phyloP scores from a whole-genome alignment of 768 basidiomycete genomes.

The Kwoniella dejecticola region DNA sequence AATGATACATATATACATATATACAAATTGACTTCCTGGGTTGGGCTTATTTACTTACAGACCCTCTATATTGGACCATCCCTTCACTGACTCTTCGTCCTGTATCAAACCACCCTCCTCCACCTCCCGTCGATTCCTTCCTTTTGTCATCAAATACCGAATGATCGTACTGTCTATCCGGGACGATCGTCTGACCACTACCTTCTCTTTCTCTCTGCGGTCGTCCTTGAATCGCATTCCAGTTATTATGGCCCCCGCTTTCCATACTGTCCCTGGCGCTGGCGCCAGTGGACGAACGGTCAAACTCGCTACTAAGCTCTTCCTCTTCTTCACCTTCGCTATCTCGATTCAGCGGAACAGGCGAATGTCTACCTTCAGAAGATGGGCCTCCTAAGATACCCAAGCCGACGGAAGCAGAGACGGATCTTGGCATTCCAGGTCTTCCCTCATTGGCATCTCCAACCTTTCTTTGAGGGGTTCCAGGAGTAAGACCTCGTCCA shows the following conservation, averaged over 20 bases:
- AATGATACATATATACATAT: too few species aligned
- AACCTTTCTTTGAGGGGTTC: too few species aligned
- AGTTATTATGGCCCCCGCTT: neutral
- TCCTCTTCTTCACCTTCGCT: conserved; percentile 13
- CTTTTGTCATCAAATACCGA: neutral
- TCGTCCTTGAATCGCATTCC: neutral
- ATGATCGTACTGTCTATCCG: neutral
- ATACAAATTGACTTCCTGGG: too few species aligned
- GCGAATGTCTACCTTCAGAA: conserved; percentile 5
- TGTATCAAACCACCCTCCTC: conserved; percentile 15
- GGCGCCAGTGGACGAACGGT: neutral
- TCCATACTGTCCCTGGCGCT: neutral
- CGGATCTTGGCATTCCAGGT: conserved; percentile 10
- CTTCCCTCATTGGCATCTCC: too few species aligned
- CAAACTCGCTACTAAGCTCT: conserved; percentile 7
- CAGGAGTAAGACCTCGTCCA: too few species aligned
- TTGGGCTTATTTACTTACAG: conserved; percentile 2
- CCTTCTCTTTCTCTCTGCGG: conserved; percentile 14
- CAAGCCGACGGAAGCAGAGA: conserved; percentile 22
- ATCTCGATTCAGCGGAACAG: neutral
- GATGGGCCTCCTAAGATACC: conserved; percentile 12
- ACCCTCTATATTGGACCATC: conserved; percentile 7
- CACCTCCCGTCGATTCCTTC: too few species aligned
- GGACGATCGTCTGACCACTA: conserved; percentile 4
- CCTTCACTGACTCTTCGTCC: conserved; percentile 21